A percentile compares a stretch with the other conserved stretches of the same genome.
These are phyloP conservation scores for Phytophthora rubi DNA, from an alignment of 352 stramenopile species.

Conservation along the genomic window DNA sequence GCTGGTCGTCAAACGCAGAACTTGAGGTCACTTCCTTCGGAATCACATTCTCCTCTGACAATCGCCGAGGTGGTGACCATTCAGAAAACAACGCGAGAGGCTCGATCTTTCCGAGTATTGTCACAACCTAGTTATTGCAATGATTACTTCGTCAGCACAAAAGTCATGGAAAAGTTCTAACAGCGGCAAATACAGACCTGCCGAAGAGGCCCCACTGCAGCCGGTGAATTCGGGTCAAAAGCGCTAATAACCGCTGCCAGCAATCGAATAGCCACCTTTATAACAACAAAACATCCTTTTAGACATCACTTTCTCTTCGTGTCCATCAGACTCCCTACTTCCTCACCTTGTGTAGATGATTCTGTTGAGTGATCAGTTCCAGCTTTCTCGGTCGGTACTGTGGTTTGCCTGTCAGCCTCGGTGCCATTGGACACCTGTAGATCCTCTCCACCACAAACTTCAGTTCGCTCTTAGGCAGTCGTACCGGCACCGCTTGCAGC, in stretches of 20 bases:
- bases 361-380: slow-evolving; percentile 66
- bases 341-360: slow-evolving; percentile 79
- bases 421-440: slow-evolving; percentile 66
- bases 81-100: slow-evolving; percentile 77
- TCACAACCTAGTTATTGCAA: slow-evolving; percentile 53
- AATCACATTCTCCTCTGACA: slow-evolving; percentile 48
- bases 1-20: slow-evolving; percentile 65
- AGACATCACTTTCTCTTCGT: not conserved
- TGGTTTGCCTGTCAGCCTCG: slow-evolving; percentile 55
- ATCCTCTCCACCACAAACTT: slow-evolving; percentile 88
- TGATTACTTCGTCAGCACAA: slow-evolving; percentile 1
- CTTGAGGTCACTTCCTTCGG: slow-evolving; percentile 64
- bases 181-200: slow-evolving; percentile 46
- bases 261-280: slow-evolving; percentile 74
- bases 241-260: slow-evolving; percentile 60
- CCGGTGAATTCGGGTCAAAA: slow-evolving; percentile 60
- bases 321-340: not conserved
- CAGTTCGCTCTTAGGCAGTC: slow-evolving; percentile 86
- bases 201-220: slow-evolving; percentile 59
- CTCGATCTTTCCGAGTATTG: slow-evolving; percentile 65
- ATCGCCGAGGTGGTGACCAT: slow-evolving; percentile 72
- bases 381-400: slow-evolving; percentile 70
- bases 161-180: not conserved
- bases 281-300: not conserved
- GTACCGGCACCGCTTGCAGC: slow-evolving; percentile 64